Conservation (phyloP, 148 eudicot species). For the Silene latifolia region DNA sequence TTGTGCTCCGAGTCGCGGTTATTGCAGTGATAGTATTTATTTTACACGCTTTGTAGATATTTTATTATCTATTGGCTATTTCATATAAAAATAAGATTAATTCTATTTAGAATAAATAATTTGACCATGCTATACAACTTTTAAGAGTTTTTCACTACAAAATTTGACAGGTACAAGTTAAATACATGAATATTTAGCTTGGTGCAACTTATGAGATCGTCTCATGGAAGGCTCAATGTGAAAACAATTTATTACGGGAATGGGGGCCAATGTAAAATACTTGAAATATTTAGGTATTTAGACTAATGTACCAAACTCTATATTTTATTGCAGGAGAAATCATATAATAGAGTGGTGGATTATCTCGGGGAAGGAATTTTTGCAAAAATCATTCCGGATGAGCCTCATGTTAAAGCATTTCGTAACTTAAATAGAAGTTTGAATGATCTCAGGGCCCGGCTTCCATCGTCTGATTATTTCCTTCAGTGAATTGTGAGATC, state of each 20-base stretch:
- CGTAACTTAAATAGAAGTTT: constrained; percentile 54
- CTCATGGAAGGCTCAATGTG: too few relatives aligned
- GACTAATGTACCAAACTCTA: background rate
- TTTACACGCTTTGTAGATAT: too few relatives aligned
- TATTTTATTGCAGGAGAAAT: constrained; percentile 51
- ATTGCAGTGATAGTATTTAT: too few relatives aligned
- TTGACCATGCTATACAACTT: too few relatives aligned
- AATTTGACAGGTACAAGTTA: too few relatives aligned
- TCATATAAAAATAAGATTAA: too few relatives aligned
- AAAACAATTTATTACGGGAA: too few relatives aligned
- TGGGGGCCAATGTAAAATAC: too few relatives aligned
- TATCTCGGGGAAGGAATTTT: constrained; percentile 55
- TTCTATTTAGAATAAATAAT: too few relatives aligned
- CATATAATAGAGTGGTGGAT: constrained; percentile 64
- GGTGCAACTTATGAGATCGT: background rate
- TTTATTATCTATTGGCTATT: too few relatives aligned
- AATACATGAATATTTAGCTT: background rate
- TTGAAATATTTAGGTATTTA: background rate
- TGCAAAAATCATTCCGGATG: constrained; percentile 56
- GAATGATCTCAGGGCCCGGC: constrained; percentile 43
- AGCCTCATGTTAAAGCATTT: constrained; percentile 61
- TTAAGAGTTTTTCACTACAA: too few relatives aligned
- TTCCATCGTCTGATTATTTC: constrained; percentile 61
- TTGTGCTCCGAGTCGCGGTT: too few relatives aligned
- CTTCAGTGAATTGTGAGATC: constrained; percentile 30